phyloP scores from a whole-genome alignment of 1,284 basidiomycete genomes.

The Pseudomicrostroma phylloplanum region DNA sequence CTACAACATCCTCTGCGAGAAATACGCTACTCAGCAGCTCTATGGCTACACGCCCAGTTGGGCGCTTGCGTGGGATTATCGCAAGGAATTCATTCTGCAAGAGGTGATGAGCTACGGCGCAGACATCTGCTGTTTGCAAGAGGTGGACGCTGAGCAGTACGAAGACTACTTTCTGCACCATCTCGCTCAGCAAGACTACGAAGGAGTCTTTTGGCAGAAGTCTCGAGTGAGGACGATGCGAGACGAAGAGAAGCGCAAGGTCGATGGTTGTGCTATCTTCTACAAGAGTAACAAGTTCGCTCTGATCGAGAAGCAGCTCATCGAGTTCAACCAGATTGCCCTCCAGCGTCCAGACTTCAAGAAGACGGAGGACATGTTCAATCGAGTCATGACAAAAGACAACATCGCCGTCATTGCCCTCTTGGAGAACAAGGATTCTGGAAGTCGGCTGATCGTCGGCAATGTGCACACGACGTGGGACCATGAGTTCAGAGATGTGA shows the following conservation, averaged over 20 bases:
- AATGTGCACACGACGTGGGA: slow-evolving; percentile 95
- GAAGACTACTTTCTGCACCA: slow-evolving; percentile 84
- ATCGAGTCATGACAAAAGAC: slow-evolving; percentile 91
- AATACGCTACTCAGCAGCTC: slow-evolving; percentile 77
- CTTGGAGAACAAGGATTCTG: slow-evolving; percentile 78
- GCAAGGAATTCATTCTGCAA: slow-evolving; percentile 80
- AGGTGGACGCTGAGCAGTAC: slow-evolving; percentile 87
- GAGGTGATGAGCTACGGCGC: slow-evolving; percentile 77
- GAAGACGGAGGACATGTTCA: slow-evolving; percentile 99
- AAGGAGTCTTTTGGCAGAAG: slow-evolving; percentile 90
- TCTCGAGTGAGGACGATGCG: slow-evolving; percentile 89
- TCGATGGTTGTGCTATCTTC: slow-evolving; percentile 96
- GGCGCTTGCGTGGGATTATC: slow-evolving; percentile 91
- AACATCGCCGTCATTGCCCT: slow-evolving; percentile 84
- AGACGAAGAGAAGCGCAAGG: slow-evolving; percentile 73
- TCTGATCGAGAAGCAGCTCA: slow-evolving; percentile 85
- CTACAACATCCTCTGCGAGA: slow-evolving; percentile 94
- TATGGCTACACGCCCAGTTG: slow-evolving; percentile 96
- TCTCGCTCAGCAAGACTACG: slow-evolving; percentile 72
- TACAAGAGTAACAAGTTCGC: slow-evolving; percentile 81
- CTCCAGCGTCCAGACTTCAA: slow-evolving; percentile 92
- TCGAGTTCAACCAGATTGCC: slow-evolving; percentile 90
- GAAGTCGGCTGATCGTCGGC: slow-evolving; percentile 77
- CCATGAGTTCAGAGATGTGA: slow-evolving; percentile 87
- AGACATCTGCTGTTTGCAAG: slow-evolving; percentile 84